Base-by-base conservation (phyloP, 108 stramenopile genomes). In the Nitzschia sp. region DNA sequence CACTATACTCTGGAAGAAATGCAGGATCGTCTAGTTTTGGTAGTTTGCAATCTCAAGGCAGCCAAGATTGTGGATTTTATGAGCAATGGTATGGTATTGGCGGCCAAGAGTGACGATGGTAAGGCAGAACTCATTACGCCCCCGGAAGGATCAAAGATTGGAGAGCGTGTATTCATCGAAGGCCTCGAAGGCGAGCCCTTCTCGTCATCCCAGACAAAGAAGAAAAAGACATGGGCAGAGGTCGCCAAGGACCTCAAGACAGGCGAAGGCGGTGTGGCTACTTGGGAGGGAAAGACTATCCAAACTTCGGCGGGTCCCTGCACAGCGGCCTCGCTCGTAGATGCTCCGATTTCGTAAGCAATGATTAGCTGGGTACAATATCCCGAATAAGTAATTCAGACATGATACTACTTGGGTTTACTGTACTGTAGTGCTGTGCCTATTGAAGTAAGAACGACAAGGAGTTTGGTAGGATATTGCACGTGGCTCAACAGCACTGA, bases 41-140 rank as follows among this genome's bases (percentile, higher is more conserved):
- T 97, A 29, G 91, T 93, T 6, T 96, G 95, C 83, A 97, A 97
- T 64, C 79, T 96, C 38, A 97, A 97, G 73, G 79, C 91, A 15
- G 73, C 88, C 38, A 96, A 95, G 57, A 92, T 97, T 76, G 81
- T 93, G 32, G 94, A 89, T 0, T 93, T 96, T 68, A 69, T 45
- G 30, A 90, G 89, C 64, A 82, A 90, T 56, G 95, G 95, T 21
- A 95, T 95, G 94, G 94, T 95, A 28, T 84, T 95, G 36, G 94
- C 94, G 3, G 94, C 94, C 26, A 92, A 91, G 83, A 83, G 78
- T 46, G 80, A 79, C 29, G 88, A 88, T 60, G 91, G 88, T 19
- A 78, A 69, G 38, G 91, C 90, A 15, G 96, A 94, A 71, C 64
- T 96, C 1, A 75, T 96, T 30, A 73, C 75, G 15, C 93, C 93